These are phyloP conservation scores for Helminthosporium solani DNA, from an alignment of 2,329 filamentous ascomycete species.

Conservation along the genomic window DNA sequence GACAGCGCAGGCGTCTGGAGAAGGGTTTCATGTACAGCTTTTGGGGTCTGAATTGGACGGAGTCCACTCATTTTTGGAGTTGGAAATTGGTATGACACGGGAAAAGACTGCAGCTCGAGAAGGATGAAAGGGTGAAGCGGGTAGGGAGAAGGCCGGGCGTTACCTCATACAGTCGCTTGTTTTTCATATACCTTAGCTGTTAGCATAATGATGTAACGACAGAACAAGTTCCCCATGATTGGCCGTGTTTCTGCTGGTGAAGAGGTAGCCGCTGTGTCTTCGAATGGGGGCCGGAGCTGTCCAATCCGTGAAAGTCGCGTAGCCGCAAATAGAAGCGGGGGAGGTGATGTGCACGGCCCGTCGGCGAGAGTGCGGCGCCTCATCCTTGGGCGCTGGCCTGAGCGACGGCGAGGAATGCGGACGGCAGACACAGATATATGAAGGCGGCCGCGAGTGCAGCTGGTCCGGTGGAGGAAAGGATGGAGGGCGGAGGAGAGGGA, in stretches of 20 bases:
- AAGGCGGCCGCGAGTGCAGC: conserved; percentile 7
- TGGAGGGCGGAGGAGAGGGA: conserved; percentile 10
- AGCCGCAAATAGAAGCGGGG: conserved; percentile 42
- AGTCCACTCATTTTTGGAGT: conserved; percentile 37
- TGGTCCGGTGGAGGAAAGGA: conserved; percentile 1
- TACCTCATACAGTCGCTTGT: conserved; percentile 40
- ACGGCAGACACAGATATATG: conserved; percentile 11
- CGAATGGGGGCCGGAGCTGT: conserved; percentile 39
- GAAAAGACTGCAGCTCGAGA: too few species aligned
- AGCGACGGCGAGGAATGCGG: conserved; percentile 1
- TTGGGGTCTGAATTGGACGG: conserved; percentile 28
- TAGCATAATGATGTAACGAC: conserved; percentile 37
- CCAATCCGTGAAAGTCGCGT: conserved; percentile 45
- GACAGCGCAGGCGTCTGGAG: conserved; percentile 31
- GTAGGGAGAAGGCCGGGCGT: conserved; percentile 34
- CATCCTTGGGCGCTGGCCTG: conserved; percentile 13
- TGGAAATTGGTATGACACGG: too few species aligned
- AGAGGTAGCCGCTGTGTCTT: conserved; percentile 43
- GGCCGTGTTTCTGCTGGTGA: conserved; percentile 27
- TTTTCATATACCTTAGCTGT: conserved; percentile 31
- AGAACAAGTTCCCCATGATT: conserved; percentile 30
- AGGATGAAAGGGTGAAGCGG: conserved; percentile 34
- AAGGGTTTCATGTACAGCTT: conserved; percentile 40
- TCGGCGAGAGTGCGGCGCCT: conserved; percentile 25
- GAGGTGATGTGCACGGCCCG: conserved; percentile 38